Conservation (phyloP, 164 flowering plant species). For the Buxus sempervirens region DNA sequence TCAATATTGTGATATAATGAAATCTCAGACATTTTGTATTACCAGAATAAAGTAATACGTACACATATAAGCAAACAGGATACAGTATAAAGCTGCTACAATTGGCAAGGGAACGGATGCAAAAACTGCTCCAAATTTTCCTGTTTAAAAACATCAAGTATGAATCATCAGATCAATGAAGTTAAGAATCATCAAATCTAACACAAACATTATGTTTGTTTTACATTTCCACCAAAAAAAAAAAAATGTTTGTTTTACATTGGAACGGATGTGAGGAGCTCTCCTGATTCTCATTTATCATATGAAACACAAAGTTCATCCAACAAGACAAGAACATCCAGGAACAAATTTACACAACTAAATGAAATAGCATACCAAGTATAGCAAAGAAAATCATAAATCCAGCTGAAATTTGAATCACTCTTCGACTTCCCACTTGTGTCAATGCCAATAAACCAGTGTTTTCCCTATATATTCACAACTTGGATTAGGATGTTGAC, state of each 20-base stretch:
- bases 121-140: constrained; percentile 47
- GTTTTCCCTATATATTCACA: constrained; percentile 52
- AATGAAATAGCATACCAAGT: constrained; percentile 38
- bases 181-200: not conserved
- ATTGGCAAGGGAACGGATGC: constrained; percentile 49
- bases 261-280: constrained; percentile 23
- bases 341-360: constrained; percentile 19
- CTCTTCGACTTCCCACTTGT: constrained; percentile 75
- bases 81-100: constrained; percentile 43
- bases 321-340: constrained; percentile 2
- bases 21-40: not conserved
- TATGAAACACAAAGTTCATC: not conserved
- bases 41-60: constrained; percentile 18
- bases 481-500: too few species aligned
- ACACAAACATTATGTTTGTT: constrained; percentile 14
- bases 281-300: constrained; percentile 26
- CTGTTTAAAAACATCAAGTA: constrained; percentile 14
- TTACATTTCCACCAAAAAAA: too few species aligned
- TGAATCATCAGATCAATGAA: not conserved
- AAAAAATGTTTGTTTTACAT: constrained; percentile 6
- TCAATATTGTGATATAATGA: too few species aligned
- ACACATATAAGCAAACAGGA: constrained; percentile 61
- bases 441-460: constrained; percentile 77
- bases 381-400: constrained; percentile 83
- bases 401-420: constrained; percentile 55